Conservation (phyloP, 176 grass and related monocot species). For the bread wheat (Triticum aestivum) region IWGSC_CS_RefSeq_v2.1 NC_057801.1:579355728-579356227, state of each 20-base stretch:
- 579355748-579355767: no score
- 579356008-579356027: background rate
- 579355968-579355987: background rate
- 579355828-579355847: no score
- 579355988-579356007: background rate
- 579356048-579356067: background rate
- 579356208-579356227: background rate
- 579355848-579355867: no score
- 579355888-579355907: no score
- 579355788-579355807: no score
- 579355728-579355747: no score
- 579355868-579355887: no score
- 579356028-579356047: slow-evolving; percentile 8
- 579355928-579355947: background rate
- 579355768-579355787: no score
- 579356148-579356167: background rate
- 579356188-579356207: background rate
- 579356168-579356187: background rate
- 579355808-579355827: no score
- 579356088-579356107: background rate
- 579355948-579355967: background rate
- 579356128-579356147: background rate
- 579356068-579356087: background rate
- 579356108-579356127: background rate
- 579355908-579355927: no score